Evolutionary conservation across 805 yeast species (phyloP).

Genomic region (Priceomyces fermenticarens): DNA sequence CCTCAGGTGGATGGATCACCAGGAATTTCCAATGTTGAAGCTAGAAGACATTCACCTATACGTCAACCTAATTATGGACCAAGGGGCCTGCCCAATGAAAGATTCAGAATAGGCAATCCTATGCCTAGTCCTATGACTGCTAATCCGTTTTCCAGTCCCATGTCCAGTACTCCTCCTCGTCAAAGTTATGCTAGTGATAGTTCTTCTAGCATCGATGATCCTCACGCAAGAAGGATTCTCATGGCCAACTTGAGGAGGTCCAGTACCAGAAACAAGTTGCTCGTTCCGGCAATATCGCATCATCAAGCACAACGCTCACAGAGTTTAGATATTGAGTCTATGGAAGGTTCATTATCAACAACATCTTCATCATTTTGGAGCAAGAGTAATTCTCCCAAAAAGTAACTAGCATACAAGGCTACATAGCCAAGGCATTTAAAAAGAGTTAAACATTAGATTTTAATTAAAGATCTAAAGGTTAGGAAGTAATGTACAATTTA

Average conservation of each 20-base stretch:
- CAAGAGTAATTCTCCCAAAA: not conserved
- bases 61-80: no score
- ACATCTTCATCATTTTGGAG: not conserved
- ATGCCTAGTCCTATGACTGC: no score
- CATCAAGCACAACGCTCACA: not conserved
- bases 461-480: not conserved
- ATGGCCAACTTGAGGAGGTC: conserved; percentile 3
- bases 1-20: no score
- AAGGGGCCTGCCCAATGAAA: no score
- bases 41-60: no score
- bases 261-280: not conserved
- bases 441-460: no score
- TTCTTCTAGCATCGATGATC: not conserved
- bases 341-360: conserved; percentile 3
- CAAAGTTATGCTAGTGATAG: no score
- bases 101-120: no score
- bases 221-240: not conserved
- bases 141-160: no score
- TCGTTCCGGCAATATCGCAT: not conserved
- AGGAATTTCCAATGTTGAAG: no score
- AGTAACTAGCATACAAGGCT: not conserved
- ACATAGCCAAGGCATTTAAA: not conserved
- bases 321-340: conserved; percentile 1
- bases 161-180: no score
- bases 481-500: not conserved